A percentile compares a stretch with the other conserved stretches of the same genome.
These are phyloP conservation scores for Mycena haematopus DNA, from an alignment of 768 basidiomycete species.

Conservation along the genomic window DNA sequence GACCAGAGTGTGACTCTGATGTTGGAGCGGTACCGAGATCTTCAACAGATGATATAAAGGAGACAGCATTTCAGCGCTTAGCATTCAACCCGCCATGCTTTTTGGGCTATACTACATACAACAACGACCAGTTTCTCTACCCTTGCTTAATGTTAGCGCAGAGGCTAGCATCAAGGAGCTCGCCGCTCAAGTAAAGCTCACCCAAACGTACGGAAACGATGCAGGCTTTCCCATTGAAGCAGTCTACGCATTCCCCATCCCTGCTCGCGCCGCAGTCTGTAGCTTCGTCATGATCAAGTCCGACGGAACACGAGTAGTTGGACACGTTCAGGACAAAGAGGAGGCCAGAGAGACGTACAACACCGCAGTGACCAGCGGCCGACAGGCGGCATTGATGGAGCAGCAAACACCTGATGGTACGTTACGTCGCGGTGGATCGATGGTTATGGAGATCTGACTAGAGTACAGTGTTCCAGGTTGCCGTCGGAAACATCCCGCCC, in stretches of 20 bases:
- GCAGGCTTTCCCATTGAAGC: conserved; percentile 25
- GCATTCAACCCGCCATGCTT: conserved; percentile 7
- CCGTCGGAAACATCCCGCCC: conserved; percentile 25
- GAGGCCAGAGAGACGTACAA: conserved; percentile 28
- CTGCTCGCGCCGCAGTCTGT: conserved; percentile 24
- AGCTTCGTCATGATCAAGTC: conserved; percentile 28
- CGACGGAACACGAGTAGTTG: conserved; percentile 26
- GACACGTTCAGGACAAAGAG: conserved; percentile 26
- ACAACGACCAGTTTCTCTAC: conserved; percentile 12
- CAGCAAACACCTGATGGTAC: conserved; percentile 27
- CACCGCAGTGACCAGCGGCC: conserved; percentile 19
- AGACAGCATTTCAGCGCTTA: not conserved
- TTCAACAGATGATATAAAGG: not conserved
- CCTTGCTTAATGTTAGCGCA: conserved; percentile 23
- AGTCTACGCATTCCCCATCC: conserved; percentile 27
- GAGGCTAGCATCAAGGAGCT: conserved; percentile 30
- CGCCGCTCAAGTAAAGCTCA: conserved; percentile 29
- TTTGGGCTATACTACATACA: conserved; percentile 20
- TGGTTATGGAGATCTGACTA: not conserved
- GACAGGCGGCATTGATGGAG: conserved; percentile 27
- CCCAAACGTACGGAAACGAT: conserved; percentile 28
- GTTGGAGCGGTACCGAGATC: not conserved
- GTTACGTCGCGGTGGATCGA: not conserved
- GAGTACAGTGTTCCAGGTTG: conserved; percentile 26
- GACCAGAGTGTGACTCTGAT: conserved; percentile 9